phyloP scores from a whole-genome alignment of 176 grass and related monocot genomes.

The Rhipidocladum racemiflorum region DNA sequence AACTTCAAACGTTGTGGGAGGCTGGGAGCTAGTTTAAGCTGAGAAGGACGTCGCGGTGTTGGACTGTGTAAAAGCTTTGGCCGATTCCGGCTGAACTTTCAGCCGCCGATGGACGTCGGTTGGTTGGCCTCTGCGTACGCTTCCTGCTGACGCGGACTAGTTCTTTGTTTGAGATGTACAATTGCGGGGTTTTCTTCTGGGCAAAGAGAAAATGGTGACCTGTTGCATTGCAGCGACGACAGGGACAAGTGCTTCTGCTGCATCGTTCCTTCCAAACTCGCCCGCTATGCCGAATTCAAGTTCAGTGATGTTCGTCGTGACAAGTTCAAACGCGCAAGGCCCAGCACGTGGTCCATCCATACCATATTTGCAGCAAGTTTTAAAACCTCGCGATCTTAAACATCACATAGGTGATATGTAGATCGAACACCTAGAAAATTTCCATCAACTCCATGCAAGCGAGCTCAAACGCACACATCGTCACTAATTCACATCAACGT shows the following conservation, averaged over 20 bases:
- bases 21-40: neutral
- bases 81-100: slow-evolving; percentile 4
- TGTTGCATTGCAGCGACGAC: neutral
- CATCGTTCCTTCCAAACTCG: neutral
- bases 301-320: neutral
- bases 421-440: neutral
- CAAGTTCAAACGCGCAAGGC: neutral
- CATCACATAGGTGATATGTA: neutral
- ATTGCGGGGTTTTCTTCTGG: neutral
- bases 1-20: neutral
- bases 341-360: neutral
- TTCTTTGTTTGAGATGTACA: neutral
- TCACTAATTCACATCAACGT: neutral
- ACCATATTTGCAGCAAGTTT: neutral
- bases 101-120: neutral
- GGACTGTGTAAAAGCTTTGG: slow-evolving; percentile 24
- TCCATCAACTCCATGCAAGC: neutral
- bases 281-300: slow-evolving; percentile 22
- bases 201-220: neutral
- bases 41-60: neutral
- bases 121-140: neutral
- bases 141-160: neutral
- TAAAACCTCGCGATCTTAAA: neutral
- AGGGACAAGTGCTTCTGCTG: neutral
- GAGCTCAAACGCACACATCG: neutral